A percentile compares a stretch with the other conserved stretches of the same genome.
phyloP scores from a whole-genome alignment of 208 protist species.

The Crithidia expoeki region DNA sequence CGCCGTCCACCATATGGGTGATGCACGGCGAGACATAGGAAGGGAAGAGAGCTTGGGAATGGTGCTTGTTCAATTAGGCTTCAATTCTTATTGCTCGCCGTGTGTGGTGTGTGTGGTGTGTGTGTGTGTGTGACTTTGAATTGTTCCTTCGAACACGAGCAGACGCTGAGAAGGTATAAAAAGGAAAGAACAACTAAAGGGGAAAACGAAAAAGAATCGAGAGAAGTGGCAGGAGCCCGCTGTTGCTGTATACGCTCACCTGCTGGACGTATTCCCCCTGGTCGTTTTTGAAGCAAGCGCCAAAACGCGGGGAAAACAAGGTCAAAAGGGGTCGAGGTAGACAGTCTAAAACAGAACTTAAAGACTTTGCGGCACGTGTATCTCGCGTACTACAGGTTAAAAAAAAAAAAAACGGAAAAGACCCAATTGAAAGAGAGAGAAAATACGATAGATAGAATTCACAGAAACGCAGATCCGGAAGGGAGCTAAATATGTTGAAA shows the following conservation, averaged over 20 bases:
- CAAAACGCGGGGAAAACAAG: not conserved
- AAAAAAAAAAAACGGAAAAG: not conserved
- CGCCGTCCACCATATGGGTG: not conserved
- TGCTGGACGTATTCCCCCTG: not conserved
- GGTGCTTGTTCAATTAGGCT: no score
- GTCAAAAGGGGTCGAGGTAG: not conserved
- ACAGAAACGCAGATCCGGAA: not conserved
- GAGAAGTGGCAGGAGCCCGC: not conserved
- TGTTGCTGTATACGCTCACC: not conserved
- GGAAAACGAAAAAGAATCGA: not conserved
- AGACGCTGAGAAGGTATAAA: no score
- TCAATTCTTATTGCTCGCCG: not conserved
- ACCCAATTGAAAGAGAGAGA: slow-evolving; percentile 1
- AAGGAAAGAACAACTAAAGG: not conserved
- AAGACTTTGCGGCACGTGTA: not conserved
- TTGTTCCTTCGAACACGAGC: no score
- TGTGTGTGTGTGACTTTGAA: no score
- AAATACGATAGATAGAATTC: slow-evolving; percentile 12
- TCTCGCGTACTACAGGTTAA: slow-evolving; percentile 13
- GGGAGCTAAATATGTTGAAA: not conserved
- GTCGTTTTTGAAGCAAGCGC: no score
- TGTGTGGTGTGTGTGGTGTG: not conserved
- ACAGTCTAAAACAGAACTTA: not conserved
- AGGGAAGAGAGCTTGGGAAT: no score
- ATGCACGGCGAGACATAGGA: slow-evolving; percentile 1